Evolutionary conservation across 495 filamentous ascomycete species (phyloP).

Genomic region (Penicillium lividum): DNA sequence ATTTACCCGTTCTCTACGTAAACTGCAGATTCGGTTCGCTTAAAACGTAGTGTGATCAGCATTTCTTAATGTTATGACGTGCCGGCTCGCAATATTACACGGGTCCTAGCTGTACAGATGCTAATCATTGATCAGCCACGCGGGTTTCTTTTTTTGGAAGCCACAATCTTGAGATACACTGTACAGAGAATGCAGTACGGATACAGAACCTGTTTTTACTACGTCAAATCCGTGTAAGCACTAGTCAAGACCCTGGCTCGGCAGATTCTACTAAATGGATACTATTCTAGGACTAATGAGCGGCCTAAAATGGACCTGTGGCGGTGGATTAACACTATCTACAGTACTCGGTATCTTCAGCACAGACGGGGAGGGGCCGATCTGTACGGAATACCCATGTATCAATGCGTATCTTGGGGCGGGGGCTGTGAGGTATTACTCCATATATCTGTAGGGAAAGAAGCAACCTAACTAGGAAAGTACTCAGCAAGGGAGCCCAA

Average conservation of each 20-base stretch:
- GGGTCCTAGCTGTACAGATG: neutral
- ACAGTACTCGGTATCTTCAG: neutral
- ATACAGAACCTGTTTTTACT: no score
- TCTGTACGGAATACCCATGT: neutral
- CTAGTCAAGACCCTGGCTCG: neutral
- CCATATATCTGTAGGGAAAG: no score
- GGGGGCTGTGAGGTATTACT: no score
- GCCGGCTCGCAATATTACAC: neutral
- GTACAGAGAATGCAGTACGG: no score
- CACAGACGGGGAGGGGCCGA: slow-evolving; percentile 3
- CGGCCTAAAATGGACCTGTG: neutral
- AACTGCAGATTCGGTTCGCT: neutral
- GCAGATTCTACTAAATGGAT: neutral
- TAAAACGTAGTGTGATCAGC: neutral
- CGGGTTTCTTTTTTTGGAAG: neutral
- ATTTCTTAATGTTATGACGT: neutral
- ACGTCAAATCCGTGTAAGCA: neutral
- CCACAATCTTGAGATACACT: neutral
- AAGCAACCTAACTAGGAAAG: neutral
- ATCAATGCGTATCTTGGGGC: neutral
- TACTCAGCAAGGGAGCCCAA: neutral
- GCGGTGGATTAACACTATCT: neutral
- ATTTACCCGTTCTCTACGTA: neutral
- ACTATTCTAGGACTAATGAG: neutral
- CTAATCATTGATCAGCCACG: neutral